A percentile compares a stretch with the other conserved stretches of the same genome.
phyloP scores from a whole-genome alignment of 1,284 basidiomycete genomes.

The Fomitopsis pinicola region DNA sequence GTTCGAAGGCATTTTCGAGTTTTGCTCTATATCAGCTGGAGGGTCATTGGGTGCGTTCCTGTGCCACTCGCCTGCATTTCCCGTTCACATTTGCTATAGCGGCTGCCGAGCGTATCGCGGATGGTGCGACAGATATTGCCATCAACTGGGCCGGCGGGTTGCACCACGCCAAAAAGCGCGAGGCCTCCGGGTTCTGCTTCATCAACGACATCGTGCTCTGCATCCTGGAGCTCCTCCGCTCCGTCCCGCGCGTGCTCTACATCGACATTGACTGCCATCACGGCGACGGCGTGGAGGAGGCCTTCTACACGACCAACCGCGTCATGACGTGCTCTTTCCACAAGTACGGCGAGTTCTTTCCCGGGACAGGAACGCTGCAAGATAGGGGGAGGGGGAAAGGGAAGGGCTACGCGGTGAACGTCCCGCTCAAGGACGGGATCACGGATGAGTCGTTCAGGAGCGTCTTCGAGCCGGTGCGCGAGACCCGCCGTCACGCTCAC shows the following conservation, averaged over 20 bases:
- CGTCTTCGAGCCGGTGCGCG: conserved; percentile 84
- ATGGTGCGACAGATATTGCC: conserved; percentile 84
- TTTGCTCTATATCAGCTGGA: conserved; percentile 94
- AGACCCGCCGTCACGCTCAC: too few species aligned
- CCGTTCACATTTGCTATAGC: conserved; percentile 36
- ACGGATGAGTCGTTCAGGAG: conserved; percentile 80
- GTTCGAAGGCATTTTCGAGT: conserved; percentile 96
- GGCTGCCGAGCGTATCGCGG: conserved; percentile 80
- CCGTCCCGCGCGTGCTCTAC: conserved; percentile 86
- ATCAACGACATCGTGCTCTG: conserved; percentile 94
- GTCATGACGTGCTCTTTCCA: conserved; percentile 98
- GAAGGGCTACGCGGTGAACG: conserved; percentile 89
- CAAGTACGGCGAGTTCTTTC: conserved; percentile 97
- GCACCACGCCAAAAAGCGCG: conserved; percentile 97
- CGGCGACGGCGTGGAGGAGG: conserved; percentile 98
- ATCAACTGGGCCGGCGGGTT: conserved; percentile 98
- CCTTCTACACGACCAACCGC: conserved; percentile 95
- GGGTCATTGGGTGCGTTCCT: conserved; percentile 72
- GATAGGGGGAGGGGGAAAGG: conserved; percentile 87
- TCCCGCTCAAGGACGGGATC: conserved; percentile 92
- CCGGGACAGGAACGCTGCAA: conserved; percentile 86
- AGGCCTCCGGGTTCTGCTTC: conserved; percentile 97
- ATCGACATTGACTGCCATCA: conserved; percentile 99
- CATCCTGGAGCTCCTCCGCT: conserved; percentile 84
- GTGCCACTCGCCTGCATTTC: neutral